These are phyloP conservation scores for Penicillium macrosclerotiorum DNA, from an alignment of 495 filamentous ascomycete genomes.

Conservation along the genomic window DNA sequence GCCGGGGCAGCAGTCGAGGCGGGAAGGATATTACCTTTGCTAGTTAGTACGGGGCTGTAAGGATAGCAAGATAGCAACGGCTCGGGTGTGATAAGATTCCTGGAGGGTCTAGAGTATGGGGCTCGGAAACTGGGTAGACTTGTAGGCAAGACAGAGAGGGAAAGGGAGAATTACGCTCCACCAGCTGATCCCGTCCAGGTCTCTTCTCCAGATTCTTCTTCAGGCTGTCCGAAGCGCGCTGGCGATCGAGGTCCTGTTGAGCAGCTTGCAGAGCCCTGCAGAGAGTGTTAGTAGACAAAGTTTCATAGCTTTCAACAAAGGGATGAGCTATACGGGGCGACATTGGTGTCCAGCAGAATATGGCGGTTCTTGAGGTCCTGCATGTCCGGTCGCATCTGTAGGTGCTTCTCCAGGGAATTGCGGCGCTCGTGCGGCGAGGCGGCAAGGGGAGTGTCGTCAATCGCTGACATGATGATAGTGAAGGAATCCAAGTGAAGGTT, in stretches of 20 bases:
- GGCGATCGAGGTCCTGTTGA: constrained; percentile 62
- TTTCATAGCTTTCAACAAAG: neutral
- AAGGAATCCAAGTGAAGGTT: neutral
- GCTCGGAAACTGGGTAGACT: neutral
- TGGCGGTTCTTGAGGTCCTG: constrained; percentile 76
- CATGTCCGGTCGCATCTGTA: constrained; percentile 73
- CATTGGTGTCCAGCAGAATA: constrained; percentile 69
- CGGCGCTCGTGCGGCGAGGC: constrained; percentile 69
- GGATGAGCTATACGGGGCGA: constrained; percentile 57
- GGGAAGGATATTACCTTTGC: constrained; percentile 77
- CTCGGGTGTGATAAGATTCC: too few relatives aligned
- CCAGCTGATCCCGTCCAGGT: constrained; percentile 61
- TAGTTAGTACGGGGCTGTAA: constrained; percentile 7
- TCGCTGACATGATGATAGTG: constrained; percentile 25
- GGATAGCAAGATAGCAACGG: too few relatives aligned
- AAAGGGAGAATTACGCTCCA: constrained; percentile 62
- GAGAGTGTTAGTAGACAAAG: neutral
- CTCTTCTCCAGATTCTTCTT: constrained; percentile 66
- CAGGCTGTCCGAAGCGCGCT: constrained; percentile 59
- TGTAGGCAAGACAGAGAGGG: neutral
- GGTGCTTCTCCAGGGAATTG: constrained; percentile 85
- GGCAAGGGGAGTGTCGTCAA: constrained; percentile 40
- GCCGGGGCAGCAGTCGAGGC: constrained; percentile 63
- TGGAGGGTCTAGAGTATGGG: neutral
- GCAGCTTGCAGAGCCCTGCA: constrained; percentile 59